These are phyloP conservation scores for Schizonepeta tenuifolia DNA, from an alignment of 257 asterid species.

Conservation along the genomic window DNA sequence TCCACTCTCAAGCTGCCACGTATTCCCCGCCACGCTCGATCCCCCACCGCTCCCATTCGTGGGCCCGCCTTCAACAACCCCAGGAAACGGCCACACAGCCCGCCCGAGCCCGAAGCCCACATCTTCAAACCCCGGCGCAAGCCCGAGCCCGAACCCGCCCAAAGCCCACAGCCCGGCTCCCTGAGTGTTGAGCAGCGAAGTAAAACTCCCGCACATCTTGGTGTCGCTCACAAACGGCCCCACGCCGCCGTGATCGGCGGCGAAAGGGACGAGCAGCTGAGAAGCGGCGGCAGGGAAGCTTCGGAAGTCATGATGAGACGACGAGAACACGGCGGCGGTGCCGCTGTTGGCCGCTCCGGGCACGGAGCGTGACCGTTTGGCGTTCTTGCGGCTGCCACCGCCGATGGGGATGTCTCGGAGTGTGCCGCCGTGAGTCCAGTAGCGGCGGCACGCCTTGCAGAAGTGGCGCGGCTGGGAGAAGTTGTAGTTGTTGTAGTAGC, in stretches of 20 bases:
- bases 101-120: conserved; percentile 77
- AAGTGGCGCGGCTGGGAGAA: conserved; percentile 94
- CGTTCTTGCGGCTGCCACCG: conserved; percentile 86
- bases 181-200: conserved; percentile 68
- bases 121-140: conserved; percentile 46
- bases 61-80: conserved; percentile 51
- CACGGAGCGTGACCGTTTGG: conserved; percentile 74
- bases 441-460: conserved; percentile 95
- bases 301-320: conserved; percentile 51
- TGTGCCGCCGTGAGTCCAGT: conserved; percentile 98
- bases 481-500: conserved; percentile 97
- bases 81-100: conserved; percentile 68
- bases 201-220: conserved; percentile 62
- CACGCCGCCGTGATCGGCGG: conserved; percentile 42
- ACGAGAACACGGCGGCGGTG: conserved; percentile 4
- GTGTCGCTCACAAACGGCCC: conserved; percentile 31
- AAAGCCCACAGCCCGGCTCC: conserved; percentile 59
- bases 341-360: background rate
- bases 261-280: conserved; percentile 47
- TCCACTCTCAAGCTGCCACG: conserved; percentile 81
- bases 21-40: conserved; percentile 40
- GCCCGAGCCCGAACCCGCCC: conserved; percentile 67
- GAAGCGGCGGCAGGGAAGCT: conserved; percentile 46
- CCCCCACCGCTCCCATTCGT: conserved; percentile 32
- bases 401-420: conserved; percentile 94